Conservation (phyloP, 306 rosid genomes). For the Dryas drummondii region DNA sequence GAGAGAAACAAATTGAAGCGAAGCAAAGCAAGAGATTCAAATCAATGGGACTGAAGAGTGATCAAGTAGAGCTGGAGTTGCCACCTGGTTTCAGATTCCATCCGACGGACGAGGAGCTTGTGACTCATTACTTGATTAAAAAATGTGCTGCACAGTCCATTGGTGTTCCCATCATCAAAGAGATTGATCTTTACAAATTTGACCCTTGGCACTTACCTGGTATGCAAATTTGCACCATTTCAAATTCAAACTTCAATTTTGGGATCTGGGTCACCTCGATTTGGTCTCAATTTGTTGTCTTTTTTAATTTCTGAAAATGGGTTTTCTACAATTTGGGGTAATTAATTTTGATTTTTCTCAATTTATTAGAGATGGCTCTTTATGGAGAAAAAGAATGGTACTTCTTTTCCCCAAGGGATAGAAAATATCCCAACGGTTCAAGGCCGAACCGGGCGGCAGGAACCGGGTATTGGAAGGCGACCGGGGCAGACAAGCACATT, state of each 20-base stretch:
- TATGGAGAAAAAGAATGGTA: constrained; percentile 96
- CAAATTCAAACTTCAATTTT: not conserved
- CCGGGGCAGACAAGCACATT: constrained; percentile 94
- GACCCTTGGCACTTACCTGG: constrained; percentile 98
- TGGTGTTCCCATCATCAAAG: constrained; percentile 72
- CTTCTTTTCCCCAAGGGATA: constrained; percentile 86
- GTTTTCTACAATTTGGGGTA: too few relatives aligned
- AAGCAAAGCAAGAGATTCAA: not conserved
- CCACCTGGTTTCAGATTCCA: constrained; percentile 97
- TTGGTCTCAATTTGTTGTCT: not conserved
- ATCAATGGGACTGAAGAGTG: too few relatives aligned
- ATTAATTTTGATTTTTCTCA: not conserved
- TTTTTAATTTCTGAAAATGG: not conserved
- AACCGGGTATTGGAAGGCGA: constrained; percentile 91
- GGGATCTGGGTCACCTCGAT: not conserved
- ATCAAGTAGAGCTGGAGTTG: constrained; percentile 31
- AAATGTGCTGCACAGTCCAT: constrained; percentile 73
- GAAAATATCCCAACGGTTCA: constrained; percentile 94
- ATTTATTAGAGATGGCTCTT: constrained; percentile 47
- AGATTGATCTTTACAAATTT: constrained; percentile 81
- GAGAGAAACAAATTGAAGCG: not conserved
- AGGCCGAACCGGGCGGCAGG: constrained; percentile 94
- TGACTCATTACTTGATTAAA: constrained; percentile 65
- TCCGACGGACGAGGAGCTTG: constrained; percentile 91
- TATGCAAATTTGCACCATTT: not conserved